phyloP scores from a whole-genome alignment of 176 grass and related monocot genomes.

The Paspalum vaginatum region DNA sequence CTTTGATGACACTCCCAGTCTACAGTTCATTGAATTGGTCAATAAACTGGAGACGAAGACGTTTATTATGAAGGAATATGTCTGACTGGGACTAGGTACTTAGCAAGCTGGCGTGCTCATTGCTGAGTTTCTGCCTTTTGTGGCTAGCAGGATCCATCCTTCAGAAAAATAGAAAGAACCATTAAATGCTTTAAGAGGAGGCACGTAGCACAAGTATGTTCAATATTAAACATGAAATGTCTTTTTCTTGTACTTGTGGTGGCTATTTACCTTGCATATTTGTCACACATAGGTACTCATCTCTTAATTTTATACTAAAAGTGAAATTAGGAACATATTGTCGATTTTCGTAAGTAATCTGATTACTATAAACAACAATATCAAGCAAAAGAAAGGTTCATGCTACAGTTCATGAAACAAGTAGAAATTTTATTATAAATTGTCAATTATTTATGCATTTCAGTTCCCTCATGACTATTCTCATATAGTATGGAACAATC shows the following conservation, averaged over 20 bases:
- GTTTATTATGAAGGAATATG: conserved; percentile 32
- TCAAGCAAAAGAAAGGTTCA: not conserved
- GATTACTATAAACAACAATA: not conserved
- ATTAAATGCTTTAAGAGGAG: conserved; percentile 6
- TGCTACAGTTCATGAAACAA: not conserved
- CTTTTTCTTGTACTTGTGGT: not conserved
- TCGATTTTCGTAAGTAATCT: not conserved
- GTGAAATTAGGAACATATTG: not conserved
- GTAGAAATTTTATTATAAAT: not conserved
- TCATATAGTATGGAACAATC: not conserved
- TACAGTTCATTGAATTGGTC: conserved; percentile 34
- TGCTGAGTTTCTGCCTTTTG: conserved; percentile 44
- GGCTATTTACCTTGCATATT: not conserved
- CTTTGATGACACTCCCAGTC: conserved; percentile 36
- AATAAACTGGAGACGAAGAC: conserved; percentile 18
- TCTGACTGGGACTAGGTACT: conserved; percentile 22
- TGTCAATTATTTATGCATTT: not conserved
- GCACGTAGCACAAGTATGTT: not conserved
- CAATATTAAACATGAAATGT: not conserved
- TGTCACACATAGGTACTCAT: not conserved
- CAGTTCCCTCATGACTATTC: not conserved
- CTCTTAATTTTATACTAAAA: conserved; percentile 2
- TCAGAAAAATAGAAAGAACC: not conserved
- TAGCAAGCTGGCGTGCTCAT: not conserved
- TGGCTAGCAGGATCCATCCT: conserved; percentile 38